These are phyloP conservation scores for Curvularia lunata DNA, from an alignment of 2,329 filamentous ascomycete genomes.

Conservation along the genomic window DNA sequence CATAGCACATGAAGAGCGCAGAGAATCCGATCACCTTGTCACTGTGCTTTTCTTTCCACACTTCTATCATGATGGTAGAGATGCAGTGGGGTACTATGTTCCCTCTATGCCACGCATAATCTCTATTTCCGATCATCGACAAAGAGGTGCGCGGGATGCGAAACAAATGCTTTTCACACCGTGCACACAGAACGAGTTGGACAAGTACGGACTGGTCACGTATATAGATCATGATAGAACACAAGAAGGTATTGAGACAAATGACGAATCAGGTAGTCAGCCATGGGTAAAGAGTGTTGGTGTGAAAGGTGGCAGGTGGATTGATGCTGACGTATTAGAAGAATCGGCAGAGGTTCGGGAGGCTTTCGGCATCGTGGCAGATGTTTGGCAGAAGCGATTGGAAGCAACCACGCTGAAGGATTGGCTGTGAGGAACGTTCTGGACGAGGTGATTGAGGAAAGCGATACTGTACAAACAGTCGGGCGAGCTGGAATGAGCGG, in stretches of 20 bases:
- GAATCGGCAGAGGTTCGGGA: conserved; percentile 9
- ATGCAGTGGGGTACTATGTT: conserved; percentile 24
- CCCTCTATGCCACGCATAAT: neutral
- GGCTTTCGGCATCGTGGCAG: neutral
- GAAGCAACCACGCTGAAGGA: neutral
- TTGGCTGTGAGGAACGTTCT: neutral
- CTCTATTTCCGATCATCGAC: neutral
- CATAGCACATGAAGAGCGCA: neutral
- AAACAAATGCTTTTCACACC: conserved; percentile 20
- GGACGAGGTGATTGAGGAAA: neutral
- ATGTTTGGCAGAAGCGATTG: conserved; percentile 7
- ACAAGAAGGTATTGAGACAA: neutral
- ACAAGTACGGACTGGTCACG: conserved; percentile 10
- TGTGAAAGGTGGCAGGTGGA: conserved; percentile 12
- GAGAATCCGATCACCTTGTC: neutral
- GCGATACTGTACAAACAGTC: neutral
- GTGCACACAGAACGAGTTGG: conserved; percentile 12
- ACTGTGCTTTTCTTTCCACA: conserved; percentile 24
- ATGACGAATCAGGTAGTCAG: neutral
- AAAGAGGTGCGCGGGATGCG: neutral
- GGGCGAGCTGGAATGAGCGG: neutral
- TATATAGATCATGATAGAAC: neutral
- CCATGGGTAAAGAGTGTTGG: conserved; percentile 10
- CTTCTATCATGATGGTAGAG: conserved; percentile 23
- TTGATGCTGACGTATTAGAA: conserved; percentile 5